These are phyloP conservation scores for Puccinia novopanici DNA, from an alignment of 1,284 basidiomycete genomes.

Conservation along the genomic window DNA sequence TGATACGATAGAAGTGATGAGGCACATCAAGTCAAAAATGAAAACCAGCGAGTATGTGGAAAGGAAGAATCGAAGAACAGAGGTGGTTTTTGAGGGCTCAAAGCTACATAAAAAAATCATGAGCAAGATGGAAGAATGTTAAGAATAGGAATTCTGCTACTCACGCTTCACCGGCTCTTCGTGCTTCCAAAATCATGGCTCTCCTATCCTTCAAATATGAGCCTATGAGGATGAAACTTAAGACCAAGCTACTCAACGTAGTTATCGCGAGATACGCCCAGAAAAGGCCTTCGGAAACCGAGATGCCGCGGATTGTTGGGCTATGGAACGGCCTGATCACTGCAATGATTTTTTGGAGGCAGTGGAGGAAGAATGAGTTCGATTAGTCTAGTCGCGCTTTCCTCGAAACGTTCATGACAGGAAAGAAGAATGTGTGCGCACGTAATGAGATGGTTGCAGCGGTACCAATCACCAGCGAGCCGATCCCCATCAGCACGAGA, in stretches of 20 bases:
- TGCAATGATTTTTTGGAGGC: not conserved
- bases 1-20: slow-evolving; percentile 45
- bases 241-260: slow-evolving; percentile 11
- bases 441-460: slow-evolving; percentile 41
- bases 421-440: slow-evolving; percentile 6
- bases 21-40: slow-evolving; percentile 36
- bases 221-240: slow-evolving; percentile 16
- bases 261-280: slow-evolving; percentile 42
- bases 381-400: not conserved
- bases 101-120: not conserved
- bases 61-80: slow-evolving; percentile 33
- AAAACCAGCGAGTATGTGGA: slow-evolving; percentile 42
- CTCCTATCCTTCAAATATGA: slow-evolving; percentile 27
- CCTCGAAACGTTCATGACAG: not conserved
- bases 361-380: too few species aligned
- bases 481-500: slow-evolving; percentile 18
- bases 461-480: slow-evolving; percentile 25
- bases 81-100: not conserved
- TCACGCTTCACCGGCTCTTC: slow-evolving; percentile 18
- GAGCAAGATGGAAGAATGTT: not conserved
- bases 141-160: too few species aligned
- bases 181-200: slow-evolving; percentile 7
- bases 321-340: slow-evolving; percentile 24
- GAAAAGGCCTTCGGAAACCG: slow-evolving; percentile 39
- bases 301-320: not conserved